Evolutionary conservation across 2,329 filamentous ascomycete species (phyloP), one percentile per base, ranked within the genome.

Genomic region (Phaeoacremonium minimum): DNA sequence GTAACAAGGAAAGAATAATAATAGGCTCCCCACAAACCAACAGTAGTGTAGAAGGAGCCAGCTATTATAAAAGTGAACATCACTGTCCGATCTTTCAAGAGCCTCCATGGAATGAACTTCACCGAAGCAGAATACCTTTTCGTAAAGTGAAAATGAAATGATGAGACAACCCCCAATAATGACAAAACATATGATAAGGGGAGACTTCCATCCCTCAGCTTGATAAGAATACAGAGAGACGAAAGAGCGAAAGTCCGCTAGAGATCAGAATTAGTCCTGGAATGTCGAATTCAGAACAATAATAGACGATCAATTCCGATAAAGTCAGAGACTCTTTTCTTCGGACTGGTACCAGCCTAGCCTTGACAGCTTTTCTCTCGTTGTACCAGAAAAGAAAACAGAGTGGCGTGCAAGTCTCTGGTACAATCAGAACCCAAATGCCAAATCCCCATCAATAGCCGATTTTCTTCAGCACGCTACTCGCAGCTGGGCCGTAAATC

Each of bases 371-470:
- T 51, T 81, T 83, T 35, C 61, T 63, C 42, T 80, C 71, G 49
- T 84, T 82, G 50, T 67, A 63, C 30, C 73, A 61, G 50, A 85
- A 69, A 12, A 83, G 60, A 15, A 65, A 46, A 30, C 71, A 66
- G 3, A 85, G 64, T 0, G 82, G 81, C 13, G 72, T 44, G 37
- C 75, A 75, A 33, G 80, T 70, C 18, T 75, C 60, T 2, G 80
- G 79, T 8, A 76, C 58, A 43, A 86, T 71, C 46, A 87, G 80
- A 38, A 73, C 66, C 58, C 78, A 85, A 42, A 75, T 68, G 33
- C 81, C 82, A 45, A 80, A 82, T 4, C 73, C 81, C 83, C 82
- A 87, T 37, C 80, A 69, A 73, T 76, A 86, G 32, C 71, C 75
- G 5, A 69, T 60, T n/a, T 69, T 58, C 7, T 55, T 41, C 15